These are phyloP conservation scores for Ilyonectria mors-panacis DNA, from an alignment of 2,329 filamentous ascomycete species.

Conservation along the genomic window DNA sequence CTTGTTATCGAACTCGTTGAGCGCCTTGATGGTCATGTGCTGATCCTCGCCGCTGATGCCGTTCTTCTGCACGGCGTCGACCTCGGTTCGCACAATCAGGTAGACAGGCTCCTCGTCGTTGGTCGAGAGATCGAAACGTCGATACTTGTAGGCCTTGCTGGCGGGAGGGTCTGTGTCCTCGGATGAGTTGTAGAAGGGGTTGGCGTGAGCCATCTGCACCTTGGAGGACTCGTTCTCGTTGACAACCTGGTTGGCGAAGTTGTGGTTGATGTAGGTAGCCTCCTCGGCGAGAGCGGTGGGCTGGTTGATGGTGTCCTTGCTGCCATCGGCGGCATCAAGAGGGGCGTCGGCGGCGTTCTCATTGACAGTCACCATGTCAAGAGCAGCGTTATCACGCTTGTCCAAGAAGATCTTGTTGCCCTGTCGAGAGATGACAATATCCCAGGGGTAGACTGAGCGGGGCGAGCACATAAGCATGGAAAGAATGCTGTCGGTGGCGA, in stretches of 20 bases:
- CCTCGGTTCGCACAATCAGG: constrained; percentile 92
- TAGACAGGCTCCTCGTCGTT: constrained; percentile 96
- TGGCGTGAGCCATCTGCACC: constrained; percentile 87
- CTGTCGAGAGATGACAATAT: constrained; percentile 93
- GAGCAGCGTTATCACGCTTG: constrained; percentile 94
- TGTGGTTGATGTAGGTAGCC: constrained; percentile 99
- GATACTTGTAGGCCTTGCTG: constrained; percentile 98
- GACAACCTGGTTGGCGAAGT: constrained; percentile 97
- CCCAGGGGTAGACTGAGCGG: constrained; percentile 98
- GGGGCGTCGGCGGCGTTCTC: constrained; percentile 98
- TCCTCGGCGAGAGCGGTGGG: constrained; percentile 94
- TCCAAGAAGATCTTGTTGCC: constrained; percentile 98
- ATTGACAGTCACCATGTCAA: constrained; percentile 99
- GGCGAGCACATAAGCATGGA: constrained; percentile 99
- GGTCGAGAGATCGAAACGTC: constrained; percentile 94
- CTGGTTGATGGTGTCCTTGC: constrained; percentile 95
- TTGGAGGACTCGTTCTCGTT: constrained; percentile 84
- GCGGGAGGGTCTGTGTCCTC: constrained; percentile 95
- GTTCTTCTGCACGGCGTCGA: constrained; percentile 97
- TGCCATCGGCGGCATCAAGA: constrained; percentile 90
- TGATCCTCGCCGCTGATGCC: constrained; percentile 93
- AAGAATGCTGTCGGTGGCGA: constrained; percentile 95
- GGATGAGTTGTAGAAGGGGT: constrained; percentile 96
- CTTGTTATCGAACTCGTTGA: constrained; percentile 99
- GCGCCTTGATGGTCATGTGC: constrained; percentile 90